These are phyloP conservation scores for Trypanosoma platydactyli DNA, from an alignment of 208 protist species.

Conservation along the genomic window DNA sequence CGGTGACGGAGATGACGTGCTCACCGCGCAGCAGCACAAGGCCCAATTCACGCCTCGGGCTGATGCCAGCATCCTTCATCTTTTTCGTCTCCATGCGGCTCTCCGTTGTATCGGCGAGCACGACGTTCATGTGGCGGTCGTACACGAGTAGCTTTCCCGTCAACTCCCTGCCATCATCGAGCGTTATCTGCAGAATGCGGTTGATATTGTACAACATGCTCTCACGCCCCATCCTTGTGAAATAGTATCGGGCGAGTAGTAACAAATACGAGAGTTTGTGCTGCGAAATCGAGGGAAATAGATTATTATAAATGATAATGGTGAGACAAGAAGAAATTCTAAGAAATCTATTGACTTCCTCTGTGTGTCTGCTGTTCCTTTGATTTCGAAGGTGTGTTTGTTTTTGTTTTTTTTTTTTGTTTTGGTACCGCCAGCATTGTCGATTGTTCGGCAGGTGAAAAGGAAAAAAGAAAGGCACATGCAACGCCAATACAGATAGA, in stretches of 20 bases:
- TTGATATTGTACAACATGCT: conserved; percentile 89
- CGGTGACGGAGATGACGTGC: conserved; percentile 80
- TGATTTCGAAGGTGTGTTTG: background rate
- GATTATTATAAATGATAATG: background rate
- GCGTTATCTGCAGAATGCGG: conserved; percentile 58
- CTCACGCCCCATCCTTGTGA: conserved; percentile 50
- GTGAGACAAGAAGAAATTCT: background rate
- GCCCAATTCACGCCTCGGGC: conserved; percentile 56
- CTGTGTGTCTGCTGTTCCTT: background rate
- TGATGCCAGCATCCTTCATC: conserved; percentile 60
- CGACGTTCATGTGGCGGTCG: conserved; percentile 91
- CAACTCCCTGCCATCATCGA: conserved; percentile 76
- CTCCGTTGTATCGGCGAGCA: conserved; percentile 61
- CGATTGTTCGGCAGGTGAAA: too few species aligned
- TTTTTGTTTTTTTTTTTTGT: too few species aligned
- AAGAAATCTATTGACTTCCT: background rate
- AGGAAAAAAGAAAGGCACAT: too few species aligned
- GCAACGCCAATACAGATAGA: too few species aligned
- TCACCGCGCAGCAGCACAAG: conserved; percentile 83
- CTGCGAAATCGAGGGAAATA: conserved; percentile 13
- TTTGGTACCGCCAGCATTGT: too few species aligned
- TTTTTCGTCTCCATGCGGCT: conserved; percentile 65
- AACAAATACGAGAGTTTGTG: background rate
- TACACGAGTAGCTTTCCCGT: conserved; percentile 80
- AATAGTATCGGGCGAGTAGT: background rate